phyloP scores from a whole-genome alignment of 805 yeast genomes.

The Candida insectalens region DNA sequence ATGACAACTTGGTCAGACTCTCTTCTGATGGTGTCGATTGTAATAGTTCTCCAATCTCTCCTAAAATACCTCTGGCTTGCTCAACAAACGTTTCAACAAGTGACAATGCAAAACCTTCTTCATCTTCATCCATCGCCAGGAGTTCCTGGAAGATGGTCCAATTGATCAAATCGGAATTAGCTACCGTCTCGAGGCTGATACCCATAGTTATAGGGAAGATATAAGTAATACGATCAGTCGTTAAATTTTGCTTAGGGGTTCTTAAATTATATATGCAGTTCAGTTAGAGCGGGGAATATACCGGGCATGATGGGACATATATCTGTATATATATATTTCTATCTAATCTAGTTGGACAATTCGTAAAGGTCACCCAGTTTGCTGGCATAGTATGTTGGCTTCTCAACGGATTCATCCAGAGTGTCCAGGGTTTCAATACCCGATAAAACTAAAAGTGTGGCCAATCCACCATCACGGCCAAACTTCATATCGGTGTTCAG shows the following conservation, averaged over 20 bases:
- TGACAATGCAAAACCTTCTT: slow-evolving; percentile 76
- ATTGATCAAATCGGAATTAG: slow-evolving; percentile 61
- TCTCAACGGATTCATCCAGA: slow-evolving; percentile 25
- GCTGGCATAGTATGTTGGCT: slow-evolving; percentile 61
- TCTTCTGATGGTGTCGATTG: slow-evolving; percentile 18
- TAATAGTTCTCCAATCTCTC: slow-evolving; percentile 54
- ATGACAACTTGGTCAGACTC: slow-evolving; percentile 50
- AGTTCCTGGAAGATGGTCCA: slow-evolving; percentile 86
- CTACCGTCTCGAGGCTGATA: slow-evolving; percentile 20
- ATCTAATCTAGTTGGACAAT: too few species aligned
- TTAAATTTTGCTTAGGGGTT: too few species aligned
- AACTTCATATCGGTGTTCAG: slow-evolving; percentile 91
- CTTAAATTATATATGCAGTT: too few species aligned
- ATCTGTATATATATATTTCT: too few species aligned
- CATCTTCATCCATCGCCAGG: slow-evolving; percentile 93
- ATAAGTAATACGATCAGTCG: too few species aligned
- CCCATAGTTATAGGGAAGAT: too few species aligned
- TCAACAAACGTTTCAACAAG: slow-evolving; percentile 79
- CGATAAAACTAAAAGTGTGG: slow-evolving; percentile 78
- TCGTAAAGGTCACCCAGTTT: slow-evolving; percentile 73
- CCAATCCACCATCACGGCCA: slow-evolving; percentile 80
- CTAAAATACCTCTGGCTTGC: slow-evolving; percentile 77
- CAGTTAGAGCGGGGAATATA: too few species aligned
- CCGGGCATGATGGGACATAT: too few species aligned
- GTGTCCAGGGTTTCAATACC: slow-evolving; percentile 79